Percentiles rank a stretch among this genome's conserved stretches.
phyloP scores from a whole-genome alignment of 148 eudicot genomes.

The Fagopyrum tataricum region DNA sequence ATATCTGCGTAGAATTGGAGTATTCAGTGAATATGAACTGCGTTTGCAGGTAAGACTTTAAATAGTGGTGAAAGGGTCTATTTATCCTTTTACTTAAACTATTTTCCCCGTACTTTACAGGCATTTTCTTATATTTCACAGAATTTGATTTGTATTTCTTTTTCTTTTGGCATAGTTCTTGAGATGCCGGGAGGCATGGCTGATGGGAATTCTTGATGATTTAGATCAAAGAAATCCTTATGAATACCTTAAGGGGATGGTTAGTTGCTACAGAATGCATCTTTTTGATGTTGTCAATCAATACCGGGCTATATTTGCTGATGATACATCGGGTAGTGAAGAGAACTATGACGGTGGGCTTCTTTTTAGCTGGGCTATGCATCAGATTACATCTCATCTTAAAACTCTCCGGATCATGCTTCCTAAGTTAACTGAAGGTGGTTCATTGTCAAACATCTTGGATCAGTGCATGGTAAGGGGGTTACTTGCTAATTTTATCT shows the following conservation, averaged over 20 bases:
- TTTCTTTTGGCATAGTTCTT: constrained; percentile 51
- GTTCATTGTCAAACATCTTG: constrained; percentile 85
- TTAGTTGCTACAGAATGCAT: constrained; percentile 75
- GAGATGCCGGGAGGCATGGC: constrained; percentile 97
- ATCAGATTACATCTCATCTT: constrained; percentile 82
- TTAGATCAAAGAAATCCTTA: constrained; percentile 93
- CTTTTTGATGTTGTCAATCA: constrained; percentile 98
- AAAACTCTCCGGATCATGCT: constrained; percentile 79
- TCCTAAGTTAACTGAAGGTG: constrained; percentile 93
- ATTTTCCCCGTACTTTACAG: neutral
- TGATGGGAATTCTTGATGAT: constrained; percentile 88
- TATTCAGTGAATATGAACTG: constrained; percentile 89
- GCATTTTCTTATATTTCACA: neutral
- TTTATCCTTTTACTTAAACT: neutral
- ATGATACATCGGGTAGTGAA: constrained; percentile 97
- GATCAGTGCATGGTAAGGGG: constrained; percentile 91
- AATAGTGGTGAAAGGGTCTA: neutral
- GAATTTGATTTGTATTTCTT: constrained; percentile 1
- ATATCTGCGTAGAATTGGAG: constrained; percentile 92
- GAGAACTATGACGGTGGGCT: constrained; percentile 97
- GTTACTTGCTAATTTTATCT: neutral
- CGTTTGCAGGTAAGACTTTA: constrained; percentile 70
- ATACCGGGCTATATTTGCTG: constrained; percentile 93
- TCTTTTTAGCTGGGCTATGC: constrained; percentile 98
- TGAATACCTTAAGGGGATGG: constrained; percentile 87